A percentile compares a stretch with the other conserved stretches of the same genome.
Evolutionary conservation across 2,329 filamentous ascomycete genomes (phyloP).

Genomic region (Emmonsia crescens): DNA sequence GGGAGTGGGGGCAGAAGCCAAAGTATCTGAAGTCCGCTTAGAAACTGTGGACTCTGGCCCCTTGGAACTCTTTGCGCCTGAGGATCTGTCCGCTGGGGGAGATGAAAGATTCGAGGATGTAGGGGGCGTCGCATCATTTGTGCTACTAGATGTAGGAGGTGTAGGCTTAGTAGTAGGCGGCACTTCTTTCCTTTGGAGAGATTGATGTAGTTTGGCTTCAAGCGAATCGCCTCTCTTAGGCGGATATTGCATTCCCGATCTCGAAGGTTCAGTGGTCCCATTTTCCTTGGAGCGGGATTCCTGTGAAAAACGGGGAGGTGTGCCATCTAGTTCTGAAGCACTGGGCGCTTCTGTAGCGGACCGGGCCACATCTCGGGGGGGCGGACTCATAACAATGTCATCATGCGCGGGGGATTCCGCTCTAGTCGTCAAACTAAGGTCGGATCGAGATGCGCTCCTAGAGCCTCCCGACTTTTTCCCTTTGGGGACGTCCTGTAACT

Average conservation of each 20-base stretch:
- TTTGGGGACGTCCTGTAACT: conserved; percentile 70
- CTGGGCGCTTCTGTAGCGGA: background rate
- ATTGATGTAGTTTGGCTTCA: conserved; percentile 39
- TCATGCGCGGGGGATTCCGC: conserved; percentile 25
- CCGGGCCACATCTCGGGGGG: background rate
- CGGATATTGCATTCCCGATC: conserved; percentile 27
- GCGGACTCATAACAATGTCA: background rate
- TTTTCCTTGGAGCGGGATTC: conserved; percentile 2
- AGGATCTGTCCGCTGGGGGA: background rate
- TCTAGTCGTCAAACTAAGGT: conserved; percentile 25
- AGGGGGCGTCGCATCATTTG: conserved; percentile 12
- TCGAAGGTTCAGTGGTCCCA: conserved; percentile 24
- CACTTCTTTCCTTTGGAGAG: conserved; percentile 56
- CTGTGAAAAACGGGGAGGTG: conserved; percentile 4
- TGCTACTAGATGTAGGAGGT: background rate
- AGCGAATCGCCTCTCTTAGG: conserved; percentile 53
- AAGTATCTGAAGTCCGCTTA: conserved; percentile 7
- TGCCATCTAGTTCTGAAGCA: background rate
- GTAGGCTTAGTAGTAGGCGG: conserved; percentile 16
- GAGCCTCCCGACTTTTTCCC: conserved; percentile 43
- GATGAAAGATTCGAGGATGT: conserved; percentile 8
- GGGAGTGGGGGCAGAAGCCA: conserved; percentile 5
- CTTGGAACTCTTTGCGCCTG: background rate
- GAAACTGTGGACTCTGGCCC: background rate
- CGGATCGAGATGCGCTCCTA: conserved; percentile 16